Evolutionary conservation across 2,329 filamentous ascomycete species (phyloP), one percentile per base, ranked within the genome.

Genomic region (Didymella glomerata): DNA sequence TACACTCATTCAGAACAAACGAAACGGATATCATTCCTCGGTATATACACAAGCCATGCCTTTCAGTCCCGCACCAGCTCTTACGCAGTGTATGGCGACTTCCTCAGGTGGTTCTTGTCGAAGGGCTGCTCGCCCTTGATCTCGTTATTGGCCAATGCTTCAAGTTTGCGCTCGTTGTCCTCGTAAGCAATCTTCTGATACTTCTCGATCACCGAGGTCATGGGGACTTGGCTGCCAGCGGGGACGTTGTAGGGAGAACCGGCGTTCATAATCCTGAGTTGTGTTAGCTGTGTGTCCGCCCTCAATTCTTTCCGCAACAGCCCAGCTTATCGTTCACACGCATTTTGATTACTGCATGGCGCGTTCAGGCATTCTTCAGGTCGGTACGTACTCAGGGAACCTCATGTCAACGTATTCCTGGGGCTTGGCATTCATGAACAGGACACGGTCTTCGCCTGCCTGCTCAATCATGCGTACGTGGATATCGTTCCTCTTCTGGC

Each of bases 171-270:
- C 72, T 83, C 83, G 61, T 89, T 85, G 58, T 81, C 81, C 59
- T 85, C 83, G 70, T 79, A 78, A 57, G 86, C 83, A 69, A 85
- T 71, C 69, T 83, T 83, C 75, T 87, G 79, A 73, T 88, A 90
- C 77, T 89, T 86, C 28, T 82, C 84, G 59, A 88, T 85, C 54
- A 89, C 80, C 51, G 82, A 74, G 70, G 84, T 84, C 67, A 90
- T 78, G 70, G 88, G 83, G 48, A 83, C 83, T 54, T 82, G 76
- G 62, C 85, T 84, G 50, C 88, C 88, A 42, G 88, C 86, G 30
- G 83, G 78, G 54, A 89, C 83, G 70, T 90, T 90, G 76, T 81
- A 87, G 16, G 87, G 87, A 1, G 85, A 85, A 51, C 85, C 84
- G 22, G 79, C 76, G 72, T 90, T 89, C 78, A 90, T 85, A 64